Evolutionary conservation across 768 basidiomycete genomes (phyloP).

Genomic region (Leccinum variicolor): DNA sequence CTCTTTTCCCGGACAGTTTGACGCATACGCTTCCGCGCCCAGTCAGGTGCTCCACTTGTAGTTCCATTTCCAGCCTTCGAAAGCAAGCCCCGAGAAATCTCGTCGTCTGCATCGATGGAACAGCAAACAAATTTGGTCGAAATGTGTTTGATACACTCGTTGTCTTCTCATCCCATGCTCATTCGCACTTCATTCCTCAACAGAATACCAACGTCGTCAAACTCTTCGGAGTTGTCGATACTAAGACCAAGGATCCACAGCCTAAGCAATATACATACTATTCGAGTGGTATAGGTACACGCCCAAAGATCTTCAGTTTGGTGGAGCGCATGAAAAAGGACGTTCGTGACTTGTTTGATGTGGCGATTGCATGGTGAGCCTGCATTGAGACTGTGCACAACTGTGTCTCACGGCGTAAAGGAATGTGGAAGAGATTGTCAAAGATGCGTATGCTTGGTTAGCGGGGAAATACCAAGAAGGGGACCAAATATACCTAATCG

Average conservation of each 20-base stretch:
- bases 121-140: slow-evolving; percentile 19
- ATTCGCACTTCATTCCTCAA: background rate
- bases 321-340: slow-evolving; percentile 13
- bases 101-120: slow-evolving; percentile 18
- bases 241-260: slow-evolving; percentile 10
- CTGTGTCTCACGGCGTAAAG: slow-evolving; percentile 11
- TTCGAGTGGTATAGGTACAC: slow-evolving; percentile 36
- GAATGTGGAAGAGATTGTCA: slow-evolving; percentile 32
- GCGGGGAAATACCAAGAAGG: background rate
- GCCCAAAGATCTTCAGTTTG: slow-evolving; percentile 24
- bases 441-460: slow-evolving; percentile 32
- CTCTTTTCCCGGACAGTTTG: slow-evolving; percentile 1
- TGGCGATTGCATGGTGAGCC: slow-evolving; percentile 35
- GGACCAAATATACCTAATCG: background rate
- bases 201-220: slow-evolving; percentile 37
- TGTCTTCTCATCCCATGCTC: background rate
- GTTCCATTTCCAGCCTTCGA: background rate
- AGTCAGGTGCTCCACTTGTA: slow-evolving; percentile 9
- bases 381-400: background rate
- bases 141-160: background rate
- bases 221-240: slow-evolving; percentile 26
- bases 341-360: slow-evolving; percentile 25
- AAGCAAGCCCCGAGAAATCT: slow-evolving; percentile 10
- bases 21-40: background rate
- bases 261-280: slow-evolving; percentile 32